A percentile compares a stretch with the other conserved stretches of the same genome.
phyloP scores from a whole-genome alignment of 2,329 filamentous ascomycete genomes.

The Macroventuria anomochaeta region DNA sequence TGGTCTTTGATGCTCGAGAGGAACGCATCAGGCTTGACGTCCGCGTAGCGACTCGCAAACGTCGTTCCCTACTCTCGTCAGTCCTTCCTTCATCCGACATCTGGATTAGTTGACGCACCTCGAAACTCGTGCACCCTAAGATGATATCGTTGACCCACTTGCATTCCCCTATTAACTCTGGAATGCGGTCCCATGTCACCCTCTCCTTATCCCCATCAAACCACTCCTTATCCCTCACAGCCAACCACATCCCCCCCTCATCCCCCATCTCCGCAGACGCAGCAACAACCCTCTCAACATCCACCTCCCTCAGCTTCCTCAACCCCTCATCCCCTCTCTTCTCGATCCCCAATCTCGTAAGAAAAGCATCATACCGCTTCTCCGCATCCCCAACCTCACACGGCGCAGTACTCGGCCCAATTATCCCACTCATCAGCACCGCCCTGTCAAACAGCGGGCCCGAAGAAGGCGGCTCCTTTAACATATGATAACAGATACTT shows the following conservation, averaged over 20 bases:
- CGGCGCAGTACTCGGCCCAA: slow-evolving; percentile 18
- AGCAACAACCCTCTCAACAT: too few species aligned
- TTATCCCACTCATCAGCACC: slow-evolving; percentile 30
- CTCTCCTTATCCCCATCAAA: slow-evolving; percentile 18
- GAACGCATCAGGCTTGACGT: slow-evolving; percentile 29
- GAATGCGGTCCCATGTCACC: background rate
- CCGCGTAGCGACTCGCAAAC: background rate
- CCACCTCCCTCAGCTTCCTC: too few species aligned
- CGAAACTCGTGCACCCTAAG: background rate
- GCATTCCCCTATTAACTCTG: background rate
- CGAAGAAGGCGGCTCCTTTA: slow-evolving; percentile 11
- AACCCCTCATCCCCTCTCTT: background rate
- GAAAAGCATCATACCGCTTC: background rate
- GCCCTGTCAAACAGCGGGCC: slow-evolving; percentile 30
- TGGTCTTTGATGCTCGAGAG: slow-evolving; percentile 27
- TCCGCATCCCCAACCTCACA: background rate
- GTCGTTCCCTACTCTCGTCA: slow-evolving; percentile 15
- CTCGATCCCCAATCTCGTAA: background rate
- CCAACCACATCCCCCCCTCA: slow-evolving; percentile 18
- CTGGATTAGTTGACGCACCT: too few species aligned
- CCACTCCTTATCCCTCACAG: slow-evolving; percentile 21
- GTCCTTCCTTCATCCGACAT: too few species aligned
- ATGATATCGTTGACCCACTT: background rate
- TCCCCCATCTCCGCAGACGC: slow-evolving; percentile 11
- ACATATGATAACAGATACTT: slow-evolving; percentile 35